These are phyloP conservation scores for Alnus glutinosa DNA, from an alignment of 306 rosid species.

Conservation along the genomic window DNA sequence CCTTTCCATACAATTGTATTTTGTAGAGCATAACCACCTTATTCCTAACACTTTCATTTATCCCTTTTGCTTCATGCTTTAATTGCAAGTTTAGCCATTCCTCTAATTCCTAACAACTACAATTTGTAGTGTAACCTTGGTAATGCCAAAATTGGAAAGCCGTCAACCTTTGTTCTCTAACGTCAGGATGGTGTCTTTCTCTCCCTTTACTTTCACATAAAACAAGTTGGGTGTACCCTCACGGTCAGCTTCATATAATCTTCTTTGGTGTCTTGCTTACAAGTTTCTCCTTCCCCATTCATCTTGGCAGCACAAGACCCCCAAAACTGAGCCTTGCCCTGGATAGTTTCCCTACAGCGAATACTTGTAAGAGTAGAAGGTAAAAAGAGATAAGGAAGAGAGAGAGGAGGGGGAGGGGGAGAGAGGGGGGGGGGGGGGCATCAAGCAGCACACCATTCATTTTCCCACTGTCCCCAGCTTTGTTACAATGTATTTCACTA, in stretches of 20 bases:
- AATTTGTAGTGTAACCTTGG: neutral
- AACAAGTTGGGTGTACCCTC: no score
- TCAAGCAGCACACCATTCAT: neutral
- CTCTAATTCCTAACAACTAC: neutral
- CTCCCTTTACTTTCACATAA: no score
- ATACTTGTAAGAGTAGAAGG: neutral
- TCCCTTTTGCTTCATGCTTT: neutral
- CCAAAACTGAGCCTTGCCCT: neutral
- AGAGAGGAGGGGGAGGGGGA: neutral
- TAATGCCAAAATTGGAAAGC: neutral
- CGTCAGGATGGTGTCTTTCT: neutral
- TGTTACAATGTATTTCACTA: neutral
- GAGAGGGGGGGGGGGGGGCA: neutral
- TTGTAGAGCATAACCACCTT: neutral
- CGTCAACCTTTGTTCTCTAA: neutral
- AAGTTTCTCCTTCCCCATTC: no score
- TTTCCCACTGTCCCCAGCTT: neutral
- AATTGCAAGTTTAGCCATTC: neutral
- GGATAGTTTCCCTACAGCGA: neutral
- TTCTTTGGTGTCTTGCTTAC: no score
- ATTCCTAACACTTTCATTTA: neutral
- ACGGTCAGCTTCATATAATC: no score
- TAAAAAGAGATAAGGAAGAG: neutral
- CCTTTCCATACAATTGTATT: neutral
- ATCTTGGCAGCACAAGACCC: no score